Evolutionary conservation across 2,329 filamentous ascomycete genomes (phyloP).

Genomic region (Alternaria sp.): DNA sequence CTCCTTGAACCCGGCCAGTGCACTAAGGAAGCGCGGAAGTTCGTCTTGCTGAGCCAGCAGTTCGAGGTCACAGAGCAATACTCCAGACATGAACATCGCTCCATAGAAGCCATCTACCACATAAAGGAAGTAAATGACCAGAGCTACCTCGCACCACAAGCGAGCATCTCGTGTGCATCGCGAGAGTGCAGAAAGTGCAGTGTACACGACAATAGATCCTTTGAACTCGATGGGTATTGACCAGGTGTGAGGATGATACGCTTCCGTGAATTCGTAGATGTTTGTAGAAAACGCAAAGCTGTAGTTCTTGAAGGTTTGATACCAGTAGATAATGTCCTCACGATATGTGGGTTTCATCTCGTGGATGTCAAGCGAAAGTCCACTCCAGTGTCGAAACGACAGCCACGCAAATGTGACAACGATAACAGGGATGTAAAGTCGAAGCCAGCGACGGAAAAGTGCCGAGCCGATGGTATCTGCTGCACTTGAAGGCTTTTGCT

Average conservation of each 20-base stretch:
- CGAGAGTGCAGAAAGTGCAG: conserved; percentile 64
- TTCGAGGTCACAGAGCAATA: conserved; percentile 51
- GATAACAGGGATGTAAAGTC: conserved; percentile 63
- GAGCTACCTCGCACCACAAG: conserved; percentile 61
- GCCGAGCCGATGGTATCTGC: conserved; percentile 58
- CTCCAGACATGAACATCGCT: conserved; percentile 48
- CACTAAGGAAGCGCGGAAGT: conserved; percentile 57
- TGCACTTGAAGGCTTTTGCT: conserved; percentile 51
- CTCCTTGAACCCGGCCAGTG: conserved; percentile 62
- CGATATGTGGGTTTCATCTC: conserved; percentile 59
- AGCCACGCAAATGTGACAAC: conserved; percentile 64
- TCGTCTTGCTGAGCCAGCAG: conserved; percentile 40
- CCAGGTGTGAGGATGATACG: conserved; percentile 49
- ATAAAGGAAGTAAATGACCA: conserved; percentile 73
- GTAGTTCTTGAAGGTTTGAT: conserved; percentile 66
- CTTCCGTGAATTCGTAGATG: conserved; percentile 63
- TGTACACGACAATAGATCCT: conserved; percentile 71
- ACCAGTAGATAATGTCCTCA: conserved; percentile 44
- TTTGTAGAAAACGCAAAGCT: conserved; percentile 71
- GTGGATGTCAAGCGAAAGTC: conserved; percentile 54
- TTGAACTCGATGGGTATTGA: conserved; percentile 54
- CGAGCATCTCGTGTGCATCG: conserved; percentile 64
- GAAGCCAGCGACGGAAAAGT: conserved; percentile 61
- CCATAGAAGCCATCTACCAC: conserved; percentile 71
- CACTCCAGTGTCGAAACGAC: conserved; percentile 59